Evolutionary conservation across 169 alveolate genomes (phyloP).

Genomic region (Cryptosporidium andersoni): DNA sequence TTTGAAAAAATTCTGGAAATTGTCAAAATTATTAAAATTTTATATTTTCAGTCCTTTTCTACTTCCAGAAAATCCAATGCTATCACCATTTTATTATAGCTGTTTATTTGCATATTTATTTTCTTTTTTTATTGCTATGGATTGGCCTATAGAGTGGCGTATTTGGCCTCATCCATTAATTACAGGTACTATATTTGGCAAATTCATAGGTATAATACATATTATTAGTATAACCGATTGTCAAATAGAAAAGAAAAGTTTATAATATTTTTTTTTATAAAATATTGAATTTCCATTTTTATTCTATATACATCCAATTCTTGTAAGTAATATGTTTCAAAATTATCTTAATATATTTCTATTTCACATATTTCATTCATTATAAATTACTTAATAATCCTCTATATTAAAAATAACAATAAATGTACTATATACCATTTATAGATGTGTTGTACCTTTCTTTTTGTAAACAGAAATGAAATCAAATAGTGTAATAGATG

Average conservation of each 20-base stretch:
- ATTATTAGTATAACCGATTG: background rate
- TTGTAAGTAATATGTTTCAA: too few relatives aligned
- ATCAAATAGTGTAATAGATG: background rate
- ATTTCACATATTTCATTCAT: too few relatives aligned
- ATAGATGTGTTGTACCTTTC: background rate
- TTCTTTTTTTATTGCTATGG: slow-evolving; percentile 4
- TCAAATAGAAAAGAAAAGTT: background rate
- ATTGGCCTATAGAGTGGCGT: background rate
- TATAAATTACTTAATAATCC: too few relatives aligned
- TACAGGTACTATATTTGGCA: slow-evolving; percentile 36
- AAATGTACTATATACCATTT: too few relatives aligned
- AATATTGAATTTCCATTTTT: background rate
- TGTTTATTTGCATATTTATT: slow-evolving; percentile 21
- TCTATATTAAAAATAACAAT: too few relatives aligned
- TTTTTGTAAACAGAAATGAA: background rate
- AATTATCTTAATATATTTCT: too few relatives aligned
- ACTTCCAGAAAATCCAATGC: slow-evolving; percentile 12
- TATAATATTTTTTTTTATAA: slow-evolving; percentile 1
- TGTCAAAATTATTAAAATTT: background rate
- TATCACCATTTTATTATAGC: slow-evolving; percentile 36
- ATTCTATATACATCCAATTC: background rate
- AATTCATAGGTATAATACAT: slow-evolving; percentile 22
- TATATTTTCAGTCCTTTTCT: slow-evolving; percentile 18
- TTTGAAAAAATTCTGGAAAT: background rate
- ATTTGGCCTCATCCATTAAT: slow-evolving; percentile 33